Percentiles rank a stretch among this genome's conserved stretches.
phyloP scores from a whole-genome alignment of 2,329 filamentous ascomycete genomes.

The Zymoseptoria brevis region DNA sequence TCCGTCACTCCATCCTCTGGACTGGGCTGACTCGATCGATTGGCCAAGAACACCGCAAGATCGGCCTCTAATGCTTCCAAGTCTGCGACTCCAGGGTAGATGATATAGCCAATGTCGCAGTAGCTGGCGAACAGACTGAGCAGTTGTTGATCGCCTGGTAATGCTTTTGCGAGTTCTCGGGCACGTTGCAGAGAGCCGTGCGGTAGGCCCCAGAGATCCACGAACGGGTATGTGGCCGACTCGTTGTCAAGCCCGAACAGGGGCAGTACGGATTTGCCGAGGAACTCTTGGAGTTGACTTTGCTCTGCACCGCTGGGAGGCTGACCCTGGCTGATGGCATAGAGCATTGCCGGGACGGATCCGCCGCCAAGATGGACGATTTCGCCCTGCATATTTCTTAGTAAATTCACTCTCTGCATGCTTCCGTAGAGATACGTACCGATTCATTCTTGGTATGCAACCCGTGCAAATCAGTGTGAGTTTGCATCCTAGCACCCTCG shows the following conservation, averaged over 20 bases:
- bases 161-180: conserved; percentile 49
- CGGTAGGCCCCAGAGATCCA: conserved; percentile 54
- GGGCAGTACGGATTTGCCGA: conserved; percentile 54
- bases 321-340: conserved; percentile 39
- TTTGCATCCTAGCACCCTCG: conserved; percentile 8
- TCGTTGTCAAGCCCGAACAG: conserved; percentile 58
- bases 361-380: conserved; percentile 55
- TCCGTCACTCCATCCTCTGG: conserved; percentile 42
- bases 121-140: conserved; percentile 51
- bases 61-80: conserved; percentile 48
- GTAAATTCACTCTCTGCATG: background rate
- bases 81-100: conserved; percentile 55
- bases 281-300: conserved; percentile 48
- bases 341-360: conserved; percentile 55
- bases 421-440: background rate
- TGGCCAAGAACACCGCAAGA: conserved; percentile 46
- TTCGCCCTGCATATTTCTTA: conserved; percentile 42
- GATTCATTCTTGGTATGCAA: conserved; percentile 52
- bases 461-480: conserved; percentile 44
- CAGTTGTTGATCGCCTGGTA: conserved; percentile 52
- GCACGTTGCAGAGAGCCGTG: conserved; percentile 52
- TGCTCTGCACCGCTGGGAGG: conserved; percentile 31
- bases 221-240: conserved; percentile 57
- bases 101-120: conserved; percentile 50
- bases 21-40: conserved; percentile 37